These are phyloP conservation scores for Coprinopsis sp. DNA, from an alignment of 768 basidiomycete species.

Conservation along the genomic window DNA sequence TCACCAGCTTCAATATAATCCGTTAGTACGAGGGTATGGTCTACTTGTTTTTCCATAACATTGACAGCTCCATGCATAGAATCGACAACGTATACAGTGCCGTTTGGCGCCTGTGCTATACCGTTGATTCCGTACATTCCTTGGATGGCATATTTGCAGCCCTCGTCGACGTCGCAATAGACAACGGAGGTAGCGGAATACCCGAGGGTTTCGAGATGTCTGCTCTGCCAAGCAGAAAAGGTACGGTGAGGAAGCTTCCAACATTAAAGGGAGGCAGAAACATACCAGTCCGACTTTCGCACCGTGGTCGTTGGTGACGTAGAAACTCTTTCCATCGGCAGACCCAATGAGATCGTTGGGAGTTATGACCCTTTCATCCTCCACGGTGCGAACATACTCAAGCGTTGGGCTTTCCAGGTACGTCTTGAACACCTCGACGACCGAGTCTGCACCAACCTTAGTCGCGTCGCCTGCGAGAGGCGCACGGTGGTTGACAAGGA, in stretches of 20 bases:
- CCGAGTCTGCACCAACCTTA: slow-evolving; percentile 63
- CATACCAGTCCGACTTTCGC: slow-evolving; percentile 52
- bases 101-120: slow-evolving; percentile 51
- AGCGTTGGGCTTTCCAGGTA: slow-evolving; percentile 37
- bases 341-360: slow-evolving; percentile 74
- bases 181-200: slow-evolving; percentile 46
- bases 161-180: slow-evolving; percentile 56
- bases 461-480: slow-evolving; percentile 36
- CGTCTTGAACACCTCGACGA: slow-evolving; percentile 65
- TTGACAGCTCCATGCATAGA: slow-evolving; percentile 39
- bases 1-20: slow-evolving; percentile 55
- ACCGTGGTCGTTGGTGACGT: slow-evolving; percentile 66
- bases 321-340: slow-evolving; percentile 58
- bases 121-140: slow-evolving; percentile 58
- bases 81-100: slow-evolving; percentile 60
- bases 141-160: slow-evolving; percentile 56
- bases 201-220: slow-evolving; percentile 29
- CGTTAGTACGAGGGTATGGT: slow-evolving; percentile 51
- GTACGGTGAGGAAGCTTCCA: not conserved
- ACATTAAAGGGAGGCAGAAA: slow-evolving; percentile 4
- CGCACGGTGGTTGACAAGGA: slow-evolving; percentile 67
- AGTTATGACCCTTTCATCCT: slow-evolving; percentile 49
- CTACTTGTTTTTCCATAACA: slow-evolving; percentile 53
- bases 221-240: slow-evolving; percentile 15
- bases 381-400: slow-evolving; percentile 53